phyloP scores from a whole-genome alignment of 2,329 filamentous ascomycete genomes.

The Neofusicoccum ribis region DNA sequence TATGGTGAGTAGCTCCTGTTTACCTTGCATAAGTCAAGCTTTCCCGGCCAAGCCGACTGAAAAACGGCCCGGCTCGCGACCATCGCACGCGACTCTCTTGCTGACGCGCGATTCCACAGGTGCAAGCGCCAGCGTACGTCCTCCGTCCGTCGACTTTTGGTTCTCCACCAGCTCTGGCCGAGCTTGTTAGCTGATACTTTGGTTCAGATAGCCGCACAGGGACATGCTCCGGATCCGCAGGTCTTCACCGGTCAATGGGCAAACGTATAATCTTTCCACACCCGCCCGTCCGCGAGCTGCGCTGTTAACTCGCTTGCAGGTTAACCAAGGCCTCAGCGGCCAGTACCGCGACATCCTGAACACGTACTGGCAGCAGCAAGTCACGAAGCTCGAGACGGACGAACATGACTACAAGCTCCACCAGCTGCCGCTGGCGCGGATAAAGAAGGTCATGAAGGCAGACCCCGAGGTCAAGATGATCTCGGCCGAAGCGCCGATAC shows the following conservation, averaged over 20 bases:
- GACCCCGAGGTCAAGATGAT: conserved; percentile 99
- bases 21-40: conserved; percentile 14
- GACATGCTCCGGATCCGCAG: conserved; percentile 84
- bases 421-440: conserved; percentile 92
- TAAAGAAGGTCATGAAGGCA: conserved; percentile 99
- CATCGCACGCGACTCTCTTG: background rate
- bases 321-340: conserved; percentile 90
- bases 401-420: conserved; percentile 98
- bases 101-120: conserved; percentile 46
- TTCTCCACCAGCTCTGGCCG: conserved; percentile 13
- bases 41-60: conserved; percentile 15
- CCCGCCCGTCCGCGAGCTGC: background rate
- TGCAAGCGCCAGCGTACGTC: conserved; percentile 67
- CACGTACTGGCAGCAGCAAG: conserved; percentile 98
- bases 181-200: conserved; percentile 32
- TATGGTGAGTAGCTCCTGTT: conserved; percentile 44
- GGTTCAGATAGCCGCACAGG: conserved; percentile 76
- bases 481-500: conserved; percentile 92
- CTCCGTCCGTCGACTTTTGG: conserved; percentile 22
- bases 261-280: conserved; percentile 61
- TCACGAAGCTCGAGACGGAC: conserved; percentile 91
- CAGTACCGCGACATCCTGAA: conserved; percentile 96
- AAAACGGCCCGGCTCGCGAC: conserved; percentile 1
- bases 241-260: conserved; percentile 93
- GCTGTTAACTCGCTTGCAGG: conserved; percentile 53